These are phyloP conservation scores for Phytophthora meadii DNA, from an alignment of 352 stramenopile genomes.

Conservation along the genomic window DNA sequence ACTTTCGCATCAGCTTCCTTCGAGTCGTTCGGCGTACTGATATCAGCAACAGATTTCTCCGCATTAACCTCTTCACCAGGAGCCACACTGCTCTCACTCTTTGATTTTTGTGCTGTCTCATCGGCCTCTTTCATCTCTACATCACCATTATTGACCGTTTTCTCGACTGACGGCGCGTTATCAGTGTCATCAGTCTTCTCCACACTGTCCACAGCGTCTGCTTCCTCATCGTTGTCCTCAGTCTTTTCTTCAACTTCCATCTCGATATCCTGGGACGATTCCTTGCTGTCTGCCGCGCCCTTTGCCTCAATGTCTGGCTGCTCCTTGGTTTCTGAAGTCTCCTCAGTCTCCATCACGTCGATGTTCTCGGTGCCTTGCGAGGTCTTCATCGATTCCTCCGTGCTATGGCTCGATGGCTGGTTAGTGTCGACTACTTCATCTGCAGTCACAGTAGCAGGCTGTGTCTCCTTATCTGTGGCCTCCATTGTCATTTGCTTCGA, in stretches of 20 bases:
- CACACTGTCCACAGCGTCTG: not conserved
- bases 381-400: slow-evolving; percentile 13
- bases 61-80: not conserved
- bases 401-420: slow-evolving; percentile 20
- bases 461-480: slow-evolving; percentile 18
- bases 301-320: not conserved
- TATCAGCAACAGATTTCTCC: not conserved
- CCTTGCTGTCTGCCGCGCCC: not conserved
- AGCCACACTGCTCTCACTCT: slow-evolving; percentile 7
- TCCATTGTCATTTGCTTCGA: slow-evolving; percentile 17
- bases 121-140: slow-evolving; percentile 16
- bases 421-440: slow-evolving; percentile 26
- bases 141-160: slow-evolving; percentile 1
- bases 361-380: slow-evolving; percentile 12
- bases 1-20: slow-evolving; percentile 10
- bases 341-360: slow-evolving; percentile 16
- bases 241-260: slow-evolving; percentile 8
- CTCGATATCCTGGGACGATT: slow-evolving; percentile 6
- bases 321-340: not conserved
- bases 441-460: not conserved
- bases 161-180: not conserved
- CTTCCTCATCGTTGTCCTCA: slow-evolving; percentile 10
- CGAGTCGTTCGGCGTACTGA: not conserved
- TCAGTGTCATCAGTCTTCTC: slow-evolving; percentile 2
- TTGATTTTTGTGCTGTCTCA: slow-evolving; percentile 10